A percentile compares a stretch with the other conserved stretches of the same genome.
phyloP scores from a whole-genome alignment of 805 yeast species.

The Starmerella sirachaensis region DNA sequence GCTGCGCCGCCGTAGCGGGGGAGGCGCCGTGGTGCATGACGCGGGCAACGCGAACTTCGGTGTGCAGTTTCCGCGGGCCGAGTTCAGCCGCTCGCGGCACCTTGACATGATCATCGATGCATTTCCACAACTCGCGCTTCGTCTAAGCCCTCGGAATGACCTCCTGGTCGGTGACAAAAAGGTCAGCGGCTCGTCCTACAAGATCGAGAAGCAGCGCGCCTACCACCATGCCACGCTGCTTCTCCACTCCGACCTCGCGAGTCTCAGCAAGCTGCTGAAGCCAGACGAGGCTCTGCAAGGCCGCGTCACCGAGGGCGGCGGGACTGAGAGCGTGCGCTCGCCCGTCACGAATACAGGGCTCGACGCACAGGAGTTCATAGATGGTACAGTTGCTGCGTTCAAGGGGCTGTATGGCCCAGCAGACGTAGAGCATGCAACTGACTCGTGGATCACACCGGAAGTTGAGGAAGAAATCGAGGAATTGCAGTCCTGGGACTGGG shows the following conservation, averaged over 20 bases:
- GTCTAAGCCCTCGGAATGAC: constrained; percentile 69
- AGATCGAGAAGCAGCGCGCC: constrained; percentile 66
- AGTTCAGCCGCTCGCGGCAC: constrained; percentile 47
- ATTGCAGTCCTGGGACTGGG: constrained; percentile 59
- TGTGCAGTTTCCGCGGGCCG: constrained; percentile 54
- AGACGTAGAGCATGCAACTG: constrained; percentile 5
- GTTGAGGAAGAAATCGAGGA: constrained; percentile 28
- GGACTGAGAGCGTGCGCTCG: constrained; percentile 69
- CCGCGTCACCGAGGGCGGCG: constrained; percentile 36
- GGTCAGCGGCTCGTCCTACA: constrained; percentile 88
- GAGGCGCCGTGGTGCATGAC: constrained; percentile 96
- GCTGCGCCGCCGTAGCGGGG: constrained; percentile 76
- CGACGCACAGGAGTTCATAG: constrained; percentile 36
- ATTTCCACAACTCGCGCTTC: constrained; percentile 29
- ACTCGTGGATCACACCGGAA: constrained; percentile 22
- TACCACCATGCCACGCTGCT: constrained; percentile 97
- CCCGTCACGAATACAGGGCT: constrained; percentile 59
- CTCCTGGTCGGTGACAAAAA: constrained; percentile 42
- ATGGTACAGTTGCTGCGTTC: constrained; percentile 35
- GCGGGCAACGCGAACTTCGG: constrained; percentile 78
- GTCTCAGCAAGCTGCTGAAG: constrained; percentile 47
- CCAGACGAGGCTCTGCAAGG: constrained; percentile 28
- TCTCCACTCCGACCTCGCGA: constrained; percentile 49
- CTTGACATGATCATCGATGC: constrained; percentile 37
- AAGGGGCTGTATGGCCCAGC: constrained; percentile 23